Evolutionary conservation across 2,329 filamentous ascomycete genomes (phyloP).

Genomic region (Pyricularia sp.): DNA sequence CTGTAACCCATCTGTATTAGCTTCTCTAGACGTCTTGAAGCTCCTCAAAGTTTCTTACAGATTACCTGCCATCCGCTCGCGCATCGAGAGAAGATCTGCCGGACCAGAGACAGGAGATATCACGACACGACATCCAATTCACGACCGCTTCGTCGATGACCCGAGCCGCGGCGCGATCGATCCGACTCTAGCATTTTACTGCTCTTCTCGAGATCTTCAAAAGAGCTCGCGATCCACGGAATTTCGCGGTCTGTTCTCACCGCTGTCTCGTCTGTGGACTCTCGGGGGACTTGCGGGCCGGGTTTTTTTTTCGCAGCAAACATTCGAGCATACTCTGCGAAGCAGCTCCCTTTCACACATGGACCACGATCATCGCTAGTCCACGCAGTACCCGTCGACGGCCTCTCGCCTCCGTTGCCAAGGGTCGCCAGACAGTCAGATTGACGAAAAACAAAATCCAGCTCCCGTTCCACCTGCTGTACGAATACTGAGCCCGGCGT

Average conservation of each 20-base stretch:
- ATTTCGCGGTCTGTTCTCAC: not conserved
- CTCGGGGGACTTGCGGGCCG: not conserved
- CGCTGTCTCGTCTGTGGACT: not conserved
- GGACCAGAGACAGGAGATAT: not conserved
- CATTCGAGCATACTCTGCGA: not conserved
- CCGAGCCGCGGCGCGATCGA: not conserved
- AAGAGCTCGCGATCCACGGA: not conserved
- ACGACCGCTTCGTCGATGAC: not conserved
- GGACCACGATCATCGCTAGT: not conserved
- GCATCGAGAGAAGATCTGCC: not conserved
- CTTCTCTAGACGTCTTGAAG: not conserved
- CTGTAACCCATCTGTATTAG: not conserved
- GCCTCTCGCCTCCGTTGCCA: not conserved
- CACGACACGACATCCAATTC: not conserved
- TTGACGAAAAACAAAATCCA: not conserved
- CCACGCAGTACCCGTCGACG: not conserved
- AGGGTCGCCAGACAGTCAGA: not conserved
- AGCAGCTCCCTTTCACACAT: not conserved
- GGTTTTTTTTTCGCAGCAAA: not conserved
- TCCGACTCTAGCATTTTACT: not conserved
- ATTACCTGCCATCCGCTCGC: not conserved
- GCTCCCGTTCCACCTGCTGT: not conserved
- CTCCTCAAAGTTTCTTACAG: not conserved
- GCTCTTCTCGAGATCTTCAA: not conserved
- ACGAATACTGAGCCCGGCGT: not conserved